Conservation (phyloP, 179 eudicot species). For the Beta corolliflora region DNA sequence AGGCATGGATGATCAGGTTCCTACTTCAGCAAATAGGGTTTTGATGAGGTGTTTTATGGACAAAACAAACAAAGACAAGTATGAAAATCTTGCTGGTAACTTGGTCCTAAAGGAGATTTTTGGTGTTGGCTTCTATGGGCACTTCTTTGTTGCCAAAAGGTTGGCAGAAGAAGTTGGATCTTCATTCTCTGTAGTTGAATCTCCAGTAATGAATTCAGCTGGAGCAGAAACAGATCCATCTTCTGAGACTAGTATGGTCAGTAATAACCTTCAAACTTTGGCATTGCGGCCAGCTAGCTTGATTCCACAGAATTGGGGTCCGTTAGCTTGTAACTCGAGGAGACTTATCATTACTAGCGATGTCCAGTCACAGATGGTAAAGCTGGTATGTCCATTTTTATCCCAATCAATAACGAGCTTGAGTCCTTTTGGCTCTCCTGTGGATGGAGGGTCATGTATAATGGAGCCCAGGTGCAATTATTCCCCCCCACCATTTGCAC, state of each 20-base stretch:
- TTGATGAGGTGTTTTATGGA: slow-evolving; percentile 71
- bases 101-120: slow-evolving; percentile 85
- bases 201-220: slow-evolving; percentile 46
- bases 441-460: slow-evolving; percentile 19
- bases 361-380: slow-evolving; percentile 60
- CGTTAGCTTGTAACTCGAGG: slow-evolving; percentile 38
- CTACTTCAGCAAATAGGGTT: slow-evolving; percentile 74
- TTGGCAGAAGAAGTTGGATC: slow-evolving; percentile 77
- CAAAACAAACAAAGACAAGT: slow-evolving; percentile 58
- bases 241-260: slow-evolving; percentile 32
- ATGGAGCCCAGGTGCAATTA: slow-evolving; percentile 54
- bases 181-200: slow-evolving; percentile 66
- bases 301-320: slow-evolving; percentile 46
- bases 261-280: slow-evolving; percentile 39
- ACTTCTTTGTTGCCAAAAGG: slow-evolving; percentile 65
- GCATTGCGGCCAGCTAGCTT: slow-evolving; percentile 51
- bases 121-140: slow-evolving; percentile 71
- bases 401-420: slow-evolving; percentile 24
- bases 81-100: slow-evolving; percentile 74
- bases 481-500: slow-evolving; percentile 78
- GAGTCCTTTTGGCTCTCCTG: slow-evolving; percentile 31
- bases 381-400: slow-evolving; percentile 45
- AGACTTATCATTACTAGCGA: slow-evolving; percentile 44
- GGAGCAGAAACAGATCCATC: slow-evolving; percentile 26
- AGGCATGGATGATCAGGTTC: slow-evolving; percentile 45